phyloP scores from a whole-genome alignment of 192 early-diverging fungal genomes.

The Coemansia sp. region DNA sequence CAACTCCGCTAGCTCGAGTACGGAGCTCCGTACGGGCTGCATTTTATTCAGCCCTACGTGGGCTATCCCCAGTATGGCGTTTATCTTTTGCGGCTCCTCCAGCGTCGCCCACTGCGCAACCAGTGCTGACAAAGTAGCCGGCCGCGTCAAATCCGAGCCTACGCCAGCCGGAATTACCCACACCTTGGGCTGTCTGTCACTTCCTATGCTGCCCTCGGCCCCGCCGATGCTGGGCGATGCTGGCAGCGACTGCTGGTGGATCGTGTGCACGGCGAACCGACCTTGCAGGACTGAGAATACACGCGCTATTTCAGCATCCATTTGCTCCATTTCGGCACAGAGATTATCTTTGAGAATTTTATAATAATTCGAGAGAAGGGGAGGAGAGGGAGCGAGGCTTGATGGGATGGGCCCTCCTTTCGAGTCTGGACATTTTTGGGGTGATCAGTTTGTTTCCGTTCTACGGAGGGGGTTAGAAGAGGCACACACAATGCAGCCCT shows the following conservation, averaged over 20 bases:
- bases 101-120: conserved; percentile 28
- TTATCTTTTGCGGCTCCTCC: conserved; percentile 45
- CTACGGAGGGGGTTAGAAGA: not conserved
- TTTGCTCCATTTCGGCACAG: not conserved
- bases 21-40: conserved; percentile 16
- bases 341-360: not conserved
- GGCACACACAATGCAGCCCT: not conserved
- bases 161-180: conserved; percentile 32
- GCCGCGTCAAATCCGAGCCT: conserved; percentile 34
- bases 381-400: not conserved
- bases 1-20: conserved; percentile 17
- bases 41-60: conserved; percentile 36
- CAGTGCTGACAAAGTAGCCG: conserved; percentile 10
- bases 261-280: not conserved
- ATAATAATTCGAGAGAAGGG: not conserved
- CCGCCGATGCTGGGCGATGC: not conserved
- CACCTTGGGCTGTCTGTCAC: not conserved
- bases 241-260: not conserved
- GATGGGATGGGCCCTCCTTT: not conserved
- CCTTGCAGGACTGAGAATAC: conserved; percentile 9
- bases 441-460: conserved; percentile 1
- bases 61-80: conserved; percentile 35
- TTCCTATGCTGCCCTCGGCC: not conserved
- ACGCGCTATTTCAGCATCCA: not conserved
- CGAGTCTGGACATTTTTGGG: conserved; percentile 1